Conservation (phyloP, 129 eudicot genomes). For the Pseudognaphalium luteoalbum region DNA sequence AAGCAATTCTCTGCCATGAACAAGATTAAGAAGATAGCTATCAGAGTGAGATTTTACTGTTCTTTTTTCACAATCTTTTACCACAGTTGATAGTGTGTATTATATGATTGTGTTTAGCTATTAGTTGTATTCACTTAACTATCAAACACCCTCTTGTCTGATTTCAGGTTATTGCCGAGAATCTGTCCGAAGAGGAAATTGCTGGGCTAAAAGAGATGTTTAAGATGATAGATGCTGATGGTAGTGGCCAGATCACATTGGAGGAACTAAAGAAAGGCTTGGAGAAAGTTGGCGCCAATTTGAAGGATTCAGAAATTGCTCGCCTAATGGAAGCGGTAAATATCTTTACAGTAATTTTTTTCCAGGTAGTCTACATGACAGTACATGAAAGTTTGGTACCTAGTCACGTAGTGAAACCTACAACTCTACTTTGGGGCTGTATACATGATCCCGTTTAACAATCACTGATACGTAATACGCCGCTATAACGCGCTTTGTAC, state of each 20-base stretch:
- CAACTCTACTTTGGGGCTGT: background rate
- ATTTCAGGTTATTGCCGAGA: slow-evolving; percentile 84
- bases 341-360: background rate
- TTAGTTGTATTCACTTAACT: slow-evolving; percentile 6
- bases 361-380: slow-evolving; percentile 3
- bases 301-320: slow-evolving; percentile 69
- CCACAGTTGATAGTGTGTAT: background rate
- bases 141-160: slow-evolving; percentile 19
- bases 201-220: slow-evolving; percentile 96
- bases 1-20: slow-evolving; percentile 96
- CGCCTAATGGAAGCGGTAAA: slow-evolving; percentile 81
- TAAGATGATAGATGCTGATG: slow-evolving; percentile 82
- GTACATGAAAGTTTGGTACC: background rate
- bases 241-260: slow-evolving; percentile 81
- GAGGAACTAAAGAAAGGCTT: slow-evolving; percentile 82
- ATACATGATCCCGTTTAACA: background rate
- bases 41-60: slow-evolving; percentile 53
- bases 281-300: slow-evolving; percentile 77
- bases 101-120: background rate
- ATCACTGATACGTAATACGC: background rate
- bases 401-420: background rate
- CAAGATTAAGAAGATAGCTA: slow-evolving; percentile 91
- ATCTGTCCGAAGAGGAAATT: slow-evolving; percentile 88
- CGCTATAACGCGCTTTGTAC: background rate
- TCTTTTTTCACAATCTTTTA: background rate